Evolutionary conservation across 176 grass and related monocot genomes (phyloP).

Genomic region (Elaeis guineensis): DNA sequence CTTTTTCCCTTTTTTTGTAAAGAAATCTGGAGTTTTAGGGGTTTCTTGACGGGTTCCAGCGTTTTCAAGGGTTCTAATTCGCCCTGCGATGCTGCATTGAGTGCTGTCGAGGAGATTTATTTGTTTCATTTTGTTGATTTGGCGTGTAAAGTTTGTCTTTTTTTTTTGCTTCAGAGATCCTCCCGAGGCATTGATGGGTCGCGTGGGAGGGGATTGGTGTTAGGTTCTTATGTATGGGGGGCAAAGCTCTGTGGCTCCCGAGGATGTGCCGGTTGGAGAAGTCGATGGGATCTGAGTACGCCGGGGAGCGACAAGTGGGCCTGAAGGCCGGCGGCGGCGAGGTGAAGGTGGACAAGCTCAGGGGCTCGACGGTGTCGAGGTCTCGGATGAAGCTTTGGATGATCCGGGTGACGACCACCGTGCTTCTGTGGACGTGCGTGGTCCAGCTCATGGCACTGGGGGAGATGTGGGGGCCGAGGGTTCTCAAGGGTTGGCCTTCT

Average conservation of each 20-base stretch:
- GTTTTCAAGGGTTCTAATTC: neutral
- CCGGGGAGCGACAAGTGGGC: neutral
- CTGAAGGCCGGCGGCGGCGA: conserved; percentile 9
- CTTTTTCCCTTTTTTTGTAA: too few relatives aligned
- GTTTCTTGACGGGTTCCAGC: too few relatives aligned
- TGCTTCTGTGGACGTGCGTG: conserved; percentile 78
- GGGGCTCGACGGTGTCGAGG: conserved; percentile 15
- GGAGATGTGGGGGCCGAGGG: conserved; percentile 44
- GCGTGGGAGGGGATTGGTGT: neutral
- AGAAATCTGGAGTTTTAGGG: too few relatives aligned
- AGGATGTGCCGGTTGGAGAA: conserved; percentile 21
- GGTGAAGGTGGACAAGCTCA: conserved; percentile 22
- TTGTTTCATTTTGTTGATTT: neutral
- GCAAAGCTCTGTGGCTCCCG: neutral
- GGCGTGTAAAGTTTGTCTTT: too few relatives aligned
- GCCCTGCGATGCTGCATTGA: neutral
- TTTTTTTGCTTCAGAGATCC: too few relatives aligned
- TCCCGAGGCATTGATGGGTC: too few relatives aligned
- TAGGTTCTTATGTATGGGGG: conserved; percentile 2
- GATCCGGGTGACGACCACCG: conserved; percentile 50
- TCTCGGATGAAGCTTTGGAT: conserved; percentile 74
- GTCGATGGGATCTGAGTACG: conserved; percentile 10
- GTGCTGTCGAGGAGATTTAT: neutral
- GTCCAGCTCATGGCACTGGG: conserved; percentile 53
- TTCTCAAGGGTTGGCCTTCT: conserved; percentile 56